Base-by-base conservation (phyloP, 441 rosid species). In the Melianthus villosus region DNA sequence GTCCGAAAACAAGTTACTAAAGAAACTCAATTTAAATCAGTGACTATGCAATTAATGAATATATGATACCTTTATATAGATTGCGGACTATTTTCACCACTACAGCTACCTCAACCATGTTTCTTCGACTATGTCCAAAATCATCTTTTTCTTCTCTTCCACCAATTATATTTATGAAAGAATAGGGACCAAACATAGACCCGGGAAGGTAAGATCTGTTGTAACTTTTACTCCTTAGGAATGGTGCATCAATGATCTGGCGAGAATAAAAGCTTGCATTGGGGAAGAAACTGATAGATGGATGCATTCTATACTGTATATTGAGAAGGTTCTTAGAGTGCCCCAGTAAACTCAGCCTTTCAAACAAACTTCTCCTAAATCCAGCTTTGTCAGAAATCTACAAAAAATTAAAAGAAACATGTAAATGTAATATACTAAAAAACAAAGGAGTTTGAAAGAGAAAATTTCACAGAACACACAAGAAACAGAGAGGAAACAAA, bases 351-450 rank as follows among this genome's bases (percentile, higher is more conserved):
- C 35, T 30, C 26, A 42, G 11, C 36, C 46, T 42, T 20, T 42
- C 46, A 18, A 42, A 42, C 26, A 42, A 22, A 19, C 46, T 28
- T 29, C 25, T 25, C 9, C 43, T 50, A 22, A 51, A 42, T 28
- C 50, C 44, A 29, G 44, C 50, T 7, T 36, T 6, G 9, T 28
- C 39, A 20, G 50, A 43, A 9, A 34, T 28, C 57, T 51, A 11
- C 8, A 10, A 18, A 43, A n/a, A 14, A 22, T 10, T n/a, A 28
- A 12, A 36, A 17, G 6, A 18, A n/a, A n/a, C n/a, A n/a, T n/a
- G n/a, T n/a, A n/a, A n/a, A n/a, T n/a, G n/a, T n/a, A n/a, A n/a
- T n/a, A n/a, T n/a, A n/a, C n/a, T 34, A 34, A 16, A n/a, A 28
- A 9, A 4, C 18, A 16, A 7, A 17, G 18, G 4, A 22, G 25